Conservation (phyloP, 2,329 filamentous ascomycete species). For the Ilyonectria mors-panacis region DNA sequence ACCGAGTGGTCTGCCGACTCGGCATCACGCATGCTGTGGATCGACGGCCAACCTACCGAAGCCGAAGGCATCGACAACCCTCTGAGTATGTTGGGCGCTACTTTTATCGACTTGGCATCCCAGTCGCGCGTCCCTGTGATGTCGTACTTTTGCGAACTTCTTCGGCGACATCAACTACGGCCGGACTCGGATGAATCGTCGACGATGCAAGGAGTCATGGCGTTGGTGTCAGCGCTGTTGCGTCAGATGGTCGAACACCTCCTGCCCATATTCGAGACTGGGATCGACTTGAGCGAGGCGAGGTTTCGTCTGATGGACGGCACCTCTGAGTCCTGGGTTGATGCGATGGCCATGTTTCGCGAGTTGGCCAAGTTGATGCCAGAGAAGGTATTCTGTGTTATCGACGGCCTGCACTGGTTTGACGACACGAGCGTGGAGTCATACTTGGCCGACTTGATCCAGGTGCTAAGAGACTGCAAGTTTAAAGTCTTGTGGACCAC, state of each 20-base stretch:
- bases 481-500: slow-evolving; percentile 19
- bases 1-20: not conserved
- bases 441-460: not conserved
- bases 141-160: slow-evolving; percentile 41
- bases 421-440: not conserved
- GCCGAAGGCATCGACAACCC: not conserved
- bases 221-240: slow-evolving; percentile 21
- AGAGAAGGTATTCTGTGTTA: not conserved
- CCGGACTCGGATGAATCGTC: not conserved
- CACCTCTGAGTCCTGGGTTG: not conserved
- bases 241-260: slow-evolving; percentile 35
- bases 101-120: slow-evolving; percentile 13
- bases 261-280: slow-evolving; percentile 15
- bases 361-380: not conserved
- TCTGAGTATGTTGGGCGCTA: not conserved
- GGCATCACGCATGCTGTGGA: not conserved
- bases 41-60: not conserved
- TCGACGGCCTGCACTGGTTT: slow-evolving; percentile 22
- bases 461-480: not conserved
- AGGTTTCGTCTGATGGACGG: slow-evolving; percentile 1
- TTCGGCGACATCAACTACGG: not conserved
- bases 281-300: not conserved
- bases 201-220: slow-evolving; percentile 11
- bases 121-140: slow-evolving; percentile 13
- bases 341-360: slow-evolving; percentile 4